A percentile compares a stretch with the other conserved stretches of the same genome.
phyloP scores from a whole-genome alignment of 1,284 basidiomycete genomes.

The Austroboletus olivaceoglutinosus region DNA sequence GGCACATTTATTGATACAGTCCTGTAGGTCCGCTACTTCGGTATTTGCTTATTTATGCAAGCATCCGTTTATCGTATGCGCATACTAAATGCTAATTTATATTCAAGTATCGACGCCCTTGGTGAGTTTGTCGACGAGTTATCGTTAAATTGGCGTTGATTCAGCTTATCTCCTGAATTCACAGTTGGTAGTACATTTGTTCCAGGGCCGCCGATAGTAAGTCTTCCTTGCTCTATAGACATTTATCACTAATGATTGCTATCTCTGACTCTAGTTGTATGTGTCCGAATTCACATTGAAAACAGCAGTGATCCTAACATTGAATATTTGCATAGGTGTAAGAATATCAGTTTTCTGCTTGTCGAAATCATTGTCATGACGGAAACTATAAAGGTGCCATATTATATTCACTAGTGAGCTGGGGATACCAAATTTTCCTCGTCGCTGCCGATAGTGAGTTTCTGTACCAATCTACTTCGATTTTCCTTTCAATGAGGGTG shows the following conservation, averaged over 20 bases:
- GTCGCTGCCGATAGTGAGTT: slow-evolving; percentile 16
- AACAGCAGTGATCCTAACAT: neutral
- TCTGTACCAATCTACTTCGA: neutral
- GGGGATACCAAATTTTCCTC: slow-evolving; percentile 11
- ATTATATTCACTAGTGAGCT: slow-evolving; percentile 3
- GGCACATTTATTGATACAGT: neutral
- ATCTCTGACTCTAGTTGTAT: slow-evolving; percentile 2
- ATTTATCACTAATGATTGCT: neutral
- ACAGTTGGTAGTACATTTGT: slow-evolving; percentile 6
- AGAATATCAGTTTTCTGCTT: neutral
- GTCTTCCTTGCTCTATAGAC: neutral
- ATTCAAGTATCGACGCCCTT: slow-evolving; percentile 1
- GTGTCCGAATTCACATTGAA: neutral
- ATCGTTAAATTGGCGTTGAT: neutral
- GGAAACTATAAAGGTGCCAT: slow-evolving; percentile 1
- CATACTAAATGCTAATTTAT: neutral
- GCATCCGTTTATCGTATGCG: neutral
- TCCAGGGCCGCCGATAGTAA: slow-evolving; percentile 3
- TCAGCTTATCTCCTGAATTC: neutral
- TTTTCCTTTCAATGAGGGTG: neutral
- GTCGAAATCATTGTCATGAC: neutral
- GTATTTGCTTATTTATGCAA: slow-evolving; percentile 8
- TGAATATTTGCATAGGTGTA: neutral
- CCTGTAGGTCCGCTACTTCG: slow-evolving; percentile 17
- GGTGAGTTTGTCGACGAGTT: slow-evolving; percentile 9